Conservation (phyloP, 129 eudicot genomes). For the Solidago caesia region DNA sequence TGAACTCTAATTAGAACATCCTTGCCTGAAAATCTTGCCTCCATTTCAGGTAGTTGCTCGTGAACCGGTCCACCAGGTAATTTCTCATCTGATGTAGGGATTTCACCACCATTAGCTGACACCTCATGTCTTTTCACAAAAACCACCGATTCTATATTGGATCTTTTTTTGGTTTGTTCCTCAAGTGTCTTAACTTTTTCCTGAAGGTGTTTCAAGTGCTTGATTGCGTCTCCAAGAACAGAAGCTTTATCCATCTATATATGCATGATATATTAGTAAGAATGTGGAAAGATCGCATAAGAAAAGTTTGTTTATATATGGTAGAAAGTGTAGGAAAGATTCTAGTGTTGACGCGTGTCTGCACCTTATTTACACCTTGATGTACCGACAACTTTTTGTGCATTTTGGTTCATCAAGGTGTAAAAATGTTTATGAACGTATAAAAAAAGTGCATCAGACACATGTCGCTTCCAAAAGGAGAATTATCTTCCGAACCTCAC, state of each 20-base stretch:
- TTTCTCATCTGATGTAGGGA: conserved; percentile 35
- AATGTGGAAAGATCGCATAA: too few relatives aligned
- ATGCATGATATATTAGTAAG: background rate
- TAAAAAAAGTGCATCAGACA: too few relatives aligned
- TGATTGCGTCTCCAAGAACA: conserved; percentile 75
- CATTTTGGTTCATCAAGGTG: too few relatives aligned
- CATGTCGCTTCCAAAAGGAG: too few relatives aligned
- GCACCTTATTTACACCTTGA: too few relatives aligned
- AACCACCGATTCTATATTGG: conserved; percentile 34
- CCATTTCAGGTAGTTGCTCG: conserved; percentile 52
- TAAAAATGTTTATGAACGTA: too few relatives aligned
- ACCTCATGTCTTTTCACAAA: conserved; percentile 32
- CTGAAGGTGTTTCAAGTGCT: conserved; percentile 64
- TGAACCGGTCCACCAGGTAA: conserved; percentile 20
- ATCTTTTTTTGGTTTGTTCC: conserved; percentile 40
- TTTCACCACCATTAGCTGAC: conserved; percentile 25
- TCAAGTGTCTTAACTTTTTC: conserved; percentile 60
- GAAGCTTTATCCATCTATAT: conserved; percentile 75
- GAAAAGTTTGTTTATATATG: too few relatives aligned
- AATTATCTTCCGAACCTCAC: too few relatives aligned
- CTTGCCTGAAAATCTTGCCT: conserved; percentile 52
- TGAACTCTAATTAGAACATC: conserved; percentile 58
- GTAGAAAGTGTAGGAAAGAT: too few relatives aligned
- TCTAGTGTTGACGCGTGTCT: too few relatives aligned
- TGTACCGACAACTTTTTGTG: too few relatives aligned